A percentile compares a stretch with the other conserved stretches of the same genome.
These are phyloP conservation scores for Candida sojae DNA, from an alignment of 1,139 yeast species.

Conservation along the genomic window DNA sequence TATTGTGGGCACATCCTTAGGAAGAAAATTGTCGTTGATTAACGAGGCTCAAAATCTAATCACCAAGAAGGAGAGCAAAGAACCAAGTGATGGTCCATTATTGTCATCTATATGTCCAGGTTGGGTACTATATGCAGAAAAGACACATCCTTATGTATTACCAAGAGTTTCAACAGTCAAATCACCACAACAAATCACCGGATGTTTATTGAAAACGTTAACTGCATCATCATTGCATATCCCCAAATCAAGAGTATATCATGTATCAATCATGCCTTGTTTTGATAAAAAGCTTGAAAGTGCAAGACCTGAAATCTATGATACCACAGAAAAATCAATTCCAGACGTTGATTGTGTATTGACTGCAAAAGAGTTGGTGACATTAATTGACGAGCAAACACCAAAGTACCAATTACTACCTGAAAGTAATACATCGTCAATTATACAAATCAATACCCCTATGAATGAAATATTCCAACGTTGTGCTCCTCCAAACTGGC, in stretches of 20 bases:
- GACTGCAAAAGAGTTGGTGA: constrained; percentile 84
- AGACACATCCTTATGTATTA: constrained; percentile 85
- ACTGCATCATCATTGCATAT: constrained; percentile 41
- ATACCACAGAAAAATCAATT: constrained; percentile 10
- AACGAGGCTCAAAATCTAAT: constrained; percentile 53
- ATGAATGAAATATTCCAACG: constrained; percentile 27
- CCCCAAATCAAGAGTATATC: constrained; percentile 55
- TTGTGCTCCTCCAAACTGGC: constrained; percentile 62
- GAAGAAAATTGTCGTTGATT: constrained; percentile 70
- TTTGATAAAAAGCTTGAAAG: constrained; percentile 96
- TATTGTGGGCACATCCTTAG: constrained; percentile 83
- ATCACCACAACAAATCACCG: constrained; percentile 94
- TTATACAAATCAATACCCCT: constrained; percentile 7
- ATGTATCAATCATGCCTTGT: constrained; percentile 91
- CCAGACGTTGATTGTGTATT: constrained; percentile 89
- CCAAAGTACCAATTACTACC: constrained; percentile 24
- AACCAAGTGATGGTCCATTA: constrained; percentile 39
- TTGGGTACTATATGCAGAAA: constrained; percentile 94
- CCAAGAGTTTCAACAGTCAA: constrained; percentile 65
- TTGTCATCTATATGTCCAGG: constrained; percentile 88
- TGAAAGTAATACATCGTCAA: constrained; percentile 10
- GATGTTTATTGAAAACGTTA: constrained; percentile 66
- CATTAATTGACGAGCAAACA: constrained; percentile 57
- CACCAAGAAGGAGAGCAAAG: constrained; percentile 18
- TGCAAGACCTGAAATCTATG: constrained; percentile 69